Conservation (phyloP, 2,329 filamentous ascomycete genomes). For the Cladosporium sp. region DNA sequence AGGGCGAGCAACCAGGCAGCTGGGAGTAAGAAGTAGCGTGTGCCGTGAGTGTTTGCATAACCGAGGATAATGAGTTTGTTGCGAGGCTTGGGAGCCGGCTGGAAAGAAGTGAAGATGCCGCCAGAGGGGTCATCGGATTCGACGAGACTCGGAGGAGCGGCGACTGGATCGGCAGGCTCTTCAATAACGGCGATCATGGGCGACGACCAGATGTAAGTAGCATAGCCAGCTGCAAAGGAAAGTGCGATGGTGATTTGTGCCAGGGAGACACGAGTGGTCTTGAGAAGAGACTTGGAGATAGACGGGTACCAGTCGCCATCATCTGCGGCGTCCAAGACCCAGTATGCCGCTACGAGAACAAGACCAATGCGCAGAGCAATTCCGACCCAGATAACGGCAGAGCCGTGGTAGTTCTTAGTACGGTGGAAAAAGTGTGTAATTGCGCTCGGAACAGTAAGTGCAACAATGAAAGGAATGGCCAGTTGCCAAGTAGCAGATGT, state of each 20-base stretch:
- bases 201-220: slow-evolving; percentile 79
- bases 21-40: slow-evolving; percentile 79
- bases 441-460: slow-evolving; percentile 65
- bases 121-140: slow-evolving; percentile 27
- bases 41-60: slow-evolving; percentile 89
- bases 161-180: slow-evolving; percentile 23
- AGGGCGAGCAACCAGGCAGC: slow-evolving; percentile 72
- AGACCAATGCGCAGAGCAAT: slow-evolving; percentile 72
- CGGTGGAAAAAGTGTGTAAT: slow-evolving; percentile 74
- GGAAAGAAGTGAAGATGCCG: slow-evolving; percentile 34
- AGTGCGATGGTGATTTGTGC: slow-evolving; percentile 77
- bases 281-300: slow-evolving; percentile 58
- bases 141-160: slow-evolving; percentile 20
- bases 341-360: slow-evolving; percentile 72
- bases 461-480: slow-evolving; percentile 69
- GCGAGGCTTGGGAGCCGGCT: slow-evolving; percentile 27
- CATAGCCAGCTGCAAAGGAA: slow-evolving; percentile 75
- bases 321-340: slow-evolving; percentile 84
- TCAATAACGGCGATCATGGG: slow-evolving; percentile 69
- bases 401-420: slow-evolving; percentile 83
- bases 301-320: slow-evolving; percentile 72
- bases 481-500: slow-evolving; percentile 92
- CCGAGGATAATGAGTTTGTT: slow-evolving; percentile 63
- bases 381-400: slow-evolving; percentile 79
- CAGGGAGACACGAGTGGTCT: slow-evolving; percentile 68